Percentiles rank a stretch among this genome's conserved stretches.
Evolutionary conservation across 2,329 filamentous ascomycete species (phyloP).

Genomic region (Nemania sp.): DNA sequence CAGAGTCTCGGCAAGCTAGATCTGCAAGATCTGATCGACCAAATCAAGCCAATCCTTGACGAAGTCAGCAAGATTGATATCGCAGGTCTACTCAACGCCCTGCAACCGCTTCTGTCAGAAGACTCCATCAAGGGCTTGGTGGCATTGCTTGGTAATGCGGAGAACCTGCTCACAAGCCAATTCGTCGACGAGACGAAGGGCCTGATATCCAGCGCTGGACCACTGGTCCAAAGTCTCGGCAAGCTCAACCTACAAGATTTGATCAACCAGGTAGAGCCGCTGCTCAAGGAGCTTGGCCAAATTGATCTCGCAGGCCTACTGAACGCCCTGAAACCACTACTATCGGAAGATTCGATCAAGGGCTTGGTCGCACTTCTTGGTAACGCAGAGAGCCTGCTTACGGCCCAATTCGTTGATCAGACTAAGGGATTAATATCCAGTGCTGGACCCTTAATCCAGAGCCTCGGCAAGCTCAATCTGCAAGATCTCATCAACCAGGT

Average conservation of each 20-base stretch:
- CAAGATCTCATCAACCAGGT: constrained; percentile 38
- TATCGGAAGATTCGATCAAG: constrained; percentile 39
- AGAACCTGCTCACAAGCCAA: constrained; percentile 40
- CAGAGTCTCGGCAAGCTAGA: constrained; percentile 40
- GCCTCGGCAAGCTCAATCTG: constrained; percentile 38
- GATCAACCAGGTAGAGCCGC: constrained; percentile 28
- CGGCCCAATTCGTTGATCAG: constrained; percentile 32
- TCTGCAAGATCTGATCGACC: no score
- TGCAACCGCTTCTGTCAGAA: constrained; percentile 41
- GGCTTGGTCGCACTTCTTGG: constrained; percentile 36
- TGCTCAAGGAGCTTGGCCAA: constrained; percentile 38
- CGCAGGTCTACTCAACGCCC: constrained; percentile 38
- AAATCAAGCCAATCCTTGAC: constrained; percentile 4
- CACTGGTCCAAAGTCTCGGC: constrained; percentile 38
- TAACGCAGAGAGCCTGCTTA: constrained; percentile 38
- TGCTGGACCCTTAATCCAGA: constrained; percentile 32
- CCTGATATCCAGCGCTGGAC: constrained; percentile 34
- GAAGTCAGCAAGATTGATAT: constrained; percentile 41
- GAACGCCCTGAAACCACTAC: constrained; percentile 41
- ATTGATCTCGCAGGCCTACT: constrained; percentile 42
- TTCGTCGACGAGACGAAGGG: constrained; percentile 34
- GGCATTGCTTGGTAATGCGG: constrained; percentile 43
- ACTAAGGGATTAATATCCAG: constrained; percentile 34
- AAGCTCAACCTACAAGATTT: constrained; percentile 40
- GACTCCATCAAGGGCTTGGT: constrained; percentile 35